phyloP scores from a whole-genome alignment of 2,329 filamentous ascomycete species.

The Simplicillium aogashimaense region DNA sequence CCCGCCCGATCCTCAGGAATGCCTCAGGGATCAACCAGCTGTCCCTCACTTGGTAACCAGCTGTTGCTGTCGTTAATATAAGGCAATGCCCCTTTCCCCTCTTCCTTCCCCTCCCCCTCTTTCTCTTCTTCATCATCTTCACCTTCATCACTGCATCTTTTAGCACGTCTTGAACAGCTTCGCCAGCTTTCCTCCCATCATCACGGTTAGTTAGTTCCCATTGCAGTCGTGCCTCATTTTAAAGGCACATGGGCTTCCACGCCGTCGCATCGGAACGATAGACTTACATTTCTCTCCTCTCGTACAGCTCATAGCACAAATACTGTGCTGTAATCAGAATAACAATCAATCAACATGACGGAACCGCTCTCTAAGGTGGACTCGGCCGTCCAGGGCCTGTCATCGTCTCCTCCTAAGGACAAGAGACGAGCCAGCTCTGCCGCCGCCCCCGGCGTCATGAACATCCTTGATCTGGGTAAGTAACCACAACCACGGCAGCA shows the following conservation, averaged over 20 bases:
- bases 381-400: slow-evolving; percentile 76
- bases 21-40: slow-evolving; percentile 4
- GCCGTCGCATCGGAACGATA: no score
- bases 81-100: slow-evolving; percentile 20
- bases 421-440: slow-evolving; percentile 65
- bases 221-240: slow-evolving; percentile 13
- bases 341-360: slow-evolving; percentile 20
- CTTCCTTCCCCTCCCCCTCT: slow-evolving; percentile 13
- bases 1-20: background rate
- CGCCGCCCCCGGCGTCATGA: slow-evolving; percentile 54
- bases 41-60: slow-evolving; percentile 5
- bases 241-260: background rate
- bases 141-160: slow-evolving; percentile 7
- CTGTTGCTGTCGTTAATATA: slow-evolving; percentile 13
- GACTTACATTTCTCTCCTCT: no score
- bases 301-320: slow-evolving; percentile 1
- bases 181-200: background rate
- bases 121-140: slow-evolving; percentile 16
- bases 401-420: slow-evolving; percentile 58
- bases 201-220: background rate
- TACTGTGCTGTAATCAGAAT: slow-evolving; percentile 1
- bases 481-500: slow-evolving; percentile 7
- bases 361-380: slow-evolving; percentile 76
- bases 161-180: slow-evolving; percentile 1
- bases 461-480: slow-evolving; percentile 80